Percentiles rank a stretch among this genome's conserved stretches.
phyloP scores from a whole-genome alignment of 1,284 basidiomycete species.

The Pseudozyma thailandica region DNA sequence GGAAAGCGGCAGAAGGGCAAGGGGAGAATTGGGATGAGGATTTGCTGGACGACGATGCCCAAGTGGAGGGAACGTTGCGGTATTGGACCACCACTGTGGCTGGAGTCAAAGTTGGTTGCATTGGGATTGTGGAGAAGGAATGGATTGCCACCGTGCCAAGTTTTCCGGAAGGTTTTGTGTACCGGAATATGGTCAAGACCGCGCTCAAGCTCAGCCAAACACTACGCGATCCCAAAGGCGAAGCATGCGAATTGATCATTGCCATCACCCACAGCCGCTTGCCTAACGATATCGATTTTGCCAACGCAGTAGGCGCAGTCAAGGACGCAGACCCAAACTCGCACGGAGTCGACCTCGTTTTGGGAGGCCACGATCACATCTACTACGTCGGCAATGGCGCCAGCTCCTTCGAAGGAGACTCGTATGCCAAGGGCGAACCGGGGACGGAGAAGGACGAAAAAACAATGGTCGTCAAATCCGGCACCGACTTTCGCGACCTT shows the following conservation, averaged over 20 bases:
- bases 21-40: conserved; percentile 70
- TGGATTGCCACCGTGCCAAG: conserved; percentile 87
- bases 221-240: conserved; percentile 78
- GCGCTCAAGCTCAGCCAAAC: conserved; percentile 73
- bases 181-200: conserved; percentile 55
- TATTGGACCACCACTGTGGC: conserved; percentile 76
- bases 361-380: conserved; percentile 90
- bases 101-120: conserved; percentile 79
- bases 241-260: conserved; percentile 75
- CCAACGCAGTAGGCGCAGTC: conserved; percentile 74
- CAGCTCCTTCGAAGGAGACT: conserved; percentile 78
- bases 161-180: conserved; percentile 79
- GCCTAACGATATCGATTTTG: conserved; percentile 74
- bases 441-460: conserved; percentile 78
- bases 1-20: conserved; percentile 67
- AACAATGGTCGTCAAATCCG: conserved; percentile 78
- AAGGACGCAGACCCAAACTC: conserved; percentile 68
- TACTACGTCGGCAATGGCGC: conserved; percentile 85
- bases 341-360: conserved; percentile 85
- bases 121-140: conserved; percentile 85
- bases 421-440: conserved; percentile 72
- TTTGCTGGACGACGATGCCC: conserved; percentile 70
- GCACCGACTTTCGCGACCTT: conserved; percentile 88
- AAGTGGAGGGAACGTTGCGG: conserved; percentile 50
- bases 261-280: conserved; percentile 83